These are phyloP conservation scores for Moniliella sp. DNA, from an alignment of 1,284 basidiomycete species.

Conservation along the genomic window DNA sequence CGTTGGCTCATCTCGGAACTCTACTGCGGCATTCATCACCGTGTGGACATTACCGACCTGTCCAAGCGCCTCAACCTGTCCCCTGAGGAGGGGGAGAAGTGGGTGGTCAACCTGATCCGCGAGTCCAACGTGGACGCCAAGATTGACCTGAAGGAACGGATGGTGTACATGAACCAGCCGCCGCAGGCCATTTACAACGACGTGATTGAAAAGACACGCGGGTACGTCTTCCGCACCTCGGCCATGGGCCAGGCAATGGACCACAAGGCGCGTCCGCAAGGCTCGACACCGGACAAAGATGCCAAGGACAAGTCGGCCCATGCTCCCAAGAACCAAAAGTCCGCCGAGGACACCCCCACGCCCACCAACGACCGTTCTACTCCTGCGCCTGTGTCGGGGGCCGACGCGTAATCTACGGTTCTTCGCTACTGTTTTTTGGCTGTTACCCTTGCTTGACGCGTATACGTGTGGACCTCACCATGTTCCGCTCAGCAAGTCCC, in stretches of 20 bases:
- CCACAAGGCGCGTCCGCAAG: too few species aligned
- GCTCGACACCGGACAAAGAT: too few species aligned
- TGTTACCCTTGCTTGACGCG: too few species aligned
- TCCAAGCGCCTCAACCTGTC: constrained; percentile 77
- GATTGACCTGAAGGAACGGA: constrained; percentile 83
- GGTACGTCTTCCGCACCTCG: constrained; percentile 70
- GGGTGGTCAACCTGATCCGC: constrained; percentile 93
- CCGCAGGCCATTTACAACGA: constrained; percentile 70
- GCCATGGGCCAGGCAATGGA: constrained; percentile 66
- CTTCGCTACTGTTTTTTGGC: too few species aligned
- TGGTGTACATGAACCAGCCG: constrained; percentile 80
- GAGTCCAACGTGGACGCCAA: constrained; percentile 92
- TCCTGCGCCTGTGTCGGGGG: too few species aligned
- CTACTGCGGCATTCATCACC: constrained; percentile 88
- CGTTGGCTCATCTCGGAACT: constrained; percentile 84
- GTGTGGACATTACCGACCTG: constrained; percentile 80
- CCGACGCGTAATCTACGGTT: too few species aligned
- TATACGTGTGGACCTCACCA: too few species aligned
- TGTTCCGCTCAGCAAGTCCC: too few species aligned
- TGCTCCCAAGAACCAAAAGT: too few species aligned
- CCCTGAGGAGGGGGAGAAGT: constrained; percentile 84
- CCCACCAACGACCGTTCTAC: too few species aligned
- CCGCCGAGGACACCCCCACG: too few species aligned
- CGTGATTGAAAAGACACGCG: constrained; percentile 85
- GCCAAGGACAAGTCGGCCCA: too few species aligned